phyloP scores from a whole-genome alignment of 23 red algal species.

The Rhodosorus marinus region DNA sequence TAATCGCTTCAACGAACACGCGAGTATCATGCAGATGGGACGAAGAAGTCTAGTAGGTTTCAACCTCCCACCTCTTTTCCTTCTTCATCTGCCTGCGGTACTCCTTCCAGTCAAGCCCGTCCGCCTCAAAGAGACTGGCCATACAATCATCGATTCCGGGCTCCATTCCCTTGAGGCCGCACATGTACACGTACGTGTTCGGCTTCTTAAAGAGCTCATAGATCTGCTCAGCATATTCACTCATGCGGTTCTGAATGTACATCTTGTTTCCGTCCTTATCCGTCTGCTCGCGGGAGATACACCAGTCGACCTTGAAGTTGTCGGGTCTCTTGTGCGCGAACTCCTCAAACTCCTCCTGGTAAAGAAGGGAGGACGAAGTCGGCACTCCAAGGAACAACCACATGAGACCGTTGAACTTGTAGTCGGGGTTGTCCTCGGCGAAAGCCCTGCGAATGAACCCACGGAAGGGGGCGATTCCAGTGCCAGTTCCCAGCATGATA shows the following conservation, averaged over 20 bases:
- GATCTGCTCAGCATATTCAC: constrained; percentile 70
- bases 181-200: constrained; percentile 93
- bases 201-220: constrained; percentile 68
- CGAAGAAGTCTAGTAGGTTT: constrained; percentile 92
- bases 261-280: constrained; percentile 64
- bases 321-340: constrained; percentile 75
- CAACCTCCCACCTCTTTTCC: constrained; percentile 48
- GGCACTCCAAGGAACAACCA: constrained; percentile 93
- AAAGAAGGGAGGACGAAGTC: constrained; percentile 71
- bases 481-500: constrained; percentile 93
- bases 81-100: constrained; percentile 81
- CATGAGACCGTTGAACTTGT: constrained; percentile 84
- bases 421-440: constrained; percentile 71
- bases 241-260: constrained; percentile 90
- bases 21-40: too few species aligned
- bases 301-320: constrained; percentile 58
- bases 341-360: constrained; percentile 88
- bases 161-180: constrained; percentile 93
- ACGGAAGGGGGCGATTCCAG: constrained; percentile 91
- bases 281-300: constrained; percentile 80
- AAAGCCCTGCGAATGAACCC: constrained; percentile 80
- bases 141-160: constrained; percentile 73
- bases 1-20: too few species aligned
- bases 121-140: constrained; percentile 34
- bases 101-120: constrained; percentile 51